Evolutionary conservation across 2,329 filamentous ascomycete species (phyloP).

Genomic region (Verticillium tricorpus): DNA sequence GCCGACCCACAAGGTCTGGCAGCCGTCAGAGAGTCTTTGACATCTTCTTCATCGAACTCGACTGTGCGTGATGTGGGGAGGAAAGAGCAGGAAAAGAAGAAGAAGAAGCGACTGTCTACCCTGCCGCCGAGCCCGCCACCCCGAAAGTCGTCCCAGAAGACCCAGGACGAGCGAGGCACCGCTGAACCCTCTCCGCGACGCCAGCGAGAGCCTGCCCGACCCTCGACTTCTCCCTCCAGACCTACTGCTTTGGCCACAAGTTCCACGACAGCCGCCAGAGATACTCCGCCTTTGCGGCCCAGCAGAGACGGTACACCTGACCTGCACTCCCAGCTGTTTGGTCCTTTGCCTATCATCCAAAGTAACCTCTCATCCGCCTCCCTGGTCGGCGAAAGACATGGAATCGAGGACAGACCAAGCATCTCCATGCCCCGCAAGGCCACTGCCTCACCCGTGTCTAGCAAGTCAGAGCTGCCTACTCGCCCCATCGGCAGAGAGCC

Average conservation of each 20-base stretch:
- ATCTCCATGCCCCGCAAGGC: slow-evolving; percentile 22
- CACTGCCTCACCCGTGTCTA: slow-evolving; percentile 22
- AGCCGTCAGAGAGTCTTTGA: slow-evolving; percentile 64
- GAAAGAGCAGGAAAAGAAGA: slow-evolving; percentile 25
- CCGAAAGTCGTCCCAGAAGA: slow-evolving; percentile 57
- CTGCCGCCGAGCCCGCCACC: slow-evolving; percentile 57
- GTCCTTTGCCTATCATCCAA: slow-evolving; percentile 52
- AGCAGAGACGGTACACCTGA: slow-evolving; percentile 65
- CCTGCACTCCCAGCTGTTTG: slow-evolving; percentile 51
- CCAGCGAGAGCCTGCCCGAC: neutral
- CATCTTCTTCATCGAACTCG: slow-evolving; percentile 68
- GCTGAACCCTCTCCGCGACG: slow-evolving; percentile 5
- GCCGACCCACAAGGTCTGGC: slow-evolving; percentile 55
- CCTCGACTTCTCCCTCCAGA: slow-evolving; percentile 8
- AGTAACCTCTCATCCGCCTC: slow-evolving; percentile 54
- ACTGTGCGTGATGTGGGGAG: slow-evolving; percentile 54
- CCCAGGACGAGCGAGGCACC: slow-evolving; percentile 24
- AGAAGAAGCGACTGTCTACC: slow-evolving; percentile 39
- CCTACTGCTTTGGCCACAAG: slow-evolving; percentile 13
- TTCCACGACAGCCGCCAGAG: slow-evolving; percentile 18
- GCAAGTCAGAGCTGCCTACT: slow-evolving; percentile 9
- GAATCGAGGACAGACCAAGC: slow-evolving; percentile 29
- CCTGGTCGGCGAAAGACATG: slow-evolving; percentile 39
- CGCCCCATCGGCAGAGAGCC: slow-evolving; percentile 21
- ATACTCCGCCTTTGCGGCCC: slow-evolving; percentile 52